These are phyloP conservation scores for Scleroderma bovista DNA, from an alignment of 768 basidiomycete species.

Conservation along the genomic window DNA sequence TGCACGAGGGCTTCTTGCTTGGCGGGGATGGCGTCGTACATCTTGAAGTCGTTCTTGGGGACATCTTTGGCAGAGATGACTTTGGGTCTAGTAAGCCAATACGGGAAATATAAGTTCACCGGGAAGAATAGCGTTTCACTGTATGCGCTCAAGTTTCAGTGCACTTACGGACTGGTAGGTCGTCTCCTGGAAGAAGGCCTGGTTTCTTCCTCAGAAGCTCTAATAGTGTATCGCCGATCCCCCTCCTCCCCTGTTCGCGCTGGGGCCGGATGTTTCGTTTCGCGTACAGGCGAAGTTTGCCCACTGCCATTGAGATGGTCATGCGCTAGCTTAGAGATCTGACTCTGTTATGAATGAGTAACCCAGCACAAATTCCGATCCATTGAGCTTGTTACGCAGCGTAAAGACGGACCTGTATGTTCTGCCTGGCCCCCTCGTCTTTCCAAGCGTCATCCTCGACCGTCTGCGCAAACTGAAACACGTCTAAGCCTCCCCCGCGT, in stretches of 20 bases:
- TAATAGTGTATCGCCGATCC: constrained; percentile 48
- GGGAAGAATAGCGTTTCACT: too few species aligned
- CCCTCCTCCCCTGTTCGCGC: constrained; percentile 30
- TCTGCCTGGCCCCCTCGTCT: constrained; percentile 49
- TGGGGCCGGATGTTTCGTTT: constrained; percentile 5
- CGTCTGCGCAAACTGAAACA: constrained; percentile 80
- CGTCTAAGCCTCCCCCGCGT: constrained; percentile 40
- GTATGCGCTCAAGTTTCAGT: not conserved
- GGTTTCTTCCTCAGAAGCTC: constrained; percentile 12
- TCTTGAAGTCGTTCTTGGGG: constrained; percentile 44
- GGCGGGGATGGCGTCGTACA: constrained; percentile 68
- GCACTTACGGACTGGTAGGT: constrained; percentile 40
- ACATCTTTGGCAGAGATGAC: constrained; percentile 49
- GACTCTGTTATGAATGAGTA: constrained; percentile 34
- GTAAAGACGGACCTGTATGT: constrained; percentile 51
- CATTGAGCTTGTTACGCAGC: not conserved
- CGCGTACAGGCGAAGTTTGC: constrained; percentile 12
- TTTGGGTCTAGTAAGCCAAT: constrained; percentile 41
- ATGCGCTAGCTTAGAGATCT: constrained; percentile 50
- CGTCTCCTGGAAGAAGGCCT: constrained; percentile 17
- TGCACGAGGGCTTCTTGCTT: constrained; percentile 25
- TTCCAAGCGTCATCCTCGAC: constrained; percentile 68
- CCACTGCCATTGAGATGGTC: constrained; percentile 23
- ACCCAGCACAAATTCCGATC: not conserved
- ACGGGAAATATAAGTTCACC: not conserved